Evolutionary conservation across 306 rosid genomes (phyloP).

Genomic region (Quercus agrifolia): DNA sequence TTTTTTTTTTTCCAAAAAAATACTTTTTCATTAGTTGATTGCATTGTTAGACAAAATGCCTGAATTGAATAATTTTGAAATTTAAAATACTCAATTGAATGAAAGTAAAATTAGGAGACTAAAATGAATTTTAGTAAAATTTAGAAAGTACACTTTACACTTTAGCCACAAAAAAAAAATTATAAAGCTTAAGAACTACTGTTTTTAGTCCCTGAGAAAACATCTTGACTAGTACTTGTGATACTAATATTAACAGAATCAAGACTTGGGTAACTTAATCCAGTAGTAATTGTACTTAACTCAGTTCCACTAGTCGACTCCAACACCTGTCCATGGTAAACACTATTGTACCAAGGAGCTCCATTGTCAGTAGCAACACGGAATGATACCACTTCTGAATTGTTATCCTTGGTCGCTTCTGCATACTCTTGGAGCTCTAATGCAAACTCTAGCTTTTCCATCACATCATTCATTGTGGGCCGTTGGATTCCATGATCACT

Average conservation of each 20-base stretch:
- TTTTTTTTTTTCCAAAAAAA: too few species aligned
- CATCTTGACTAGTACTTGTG: too few species aligned
- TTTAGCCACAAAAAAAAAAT: too few species aligned
- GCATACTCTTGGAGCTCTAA: conserved; percentile 38
- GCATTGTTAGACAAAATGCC: too few species aligned
- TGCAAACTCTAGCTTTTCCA: conserved; percentile 51
- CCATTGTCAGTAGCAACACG: background rate
- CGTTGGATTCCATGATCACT: conserved; percentile 43
- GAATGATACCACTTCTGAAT: background rate
- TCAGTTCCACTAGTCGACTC: background rate
- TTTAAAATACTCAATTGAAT: too few species aligned
- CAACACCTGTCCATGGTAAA: background rate
- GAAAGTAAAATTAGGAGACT: too few species aligned
- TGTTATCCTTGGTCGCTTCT: background rate
- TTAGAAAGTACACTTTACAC: too few species aligned
- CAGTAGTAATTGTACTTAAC: background rate
- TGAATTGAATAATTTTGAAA: too few species aligned
- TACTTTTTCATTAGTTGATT: too few species aligned
- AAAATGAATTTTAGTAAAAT: too few species aligned
- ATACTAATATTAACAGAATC: background rate
- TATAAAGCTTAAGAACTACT: background rate
- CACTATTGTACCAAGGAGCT: background rate
- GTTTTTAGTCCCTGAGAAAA: background rate
- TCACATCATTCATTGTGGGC: conserved; percentile 65
- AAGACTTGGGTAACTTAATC: background rate